These are phyloP conservation scores for Nicotiana knightiana DNA, from an alignment of 257 asterid genomes.

Conservation along the genomic window DNA sequence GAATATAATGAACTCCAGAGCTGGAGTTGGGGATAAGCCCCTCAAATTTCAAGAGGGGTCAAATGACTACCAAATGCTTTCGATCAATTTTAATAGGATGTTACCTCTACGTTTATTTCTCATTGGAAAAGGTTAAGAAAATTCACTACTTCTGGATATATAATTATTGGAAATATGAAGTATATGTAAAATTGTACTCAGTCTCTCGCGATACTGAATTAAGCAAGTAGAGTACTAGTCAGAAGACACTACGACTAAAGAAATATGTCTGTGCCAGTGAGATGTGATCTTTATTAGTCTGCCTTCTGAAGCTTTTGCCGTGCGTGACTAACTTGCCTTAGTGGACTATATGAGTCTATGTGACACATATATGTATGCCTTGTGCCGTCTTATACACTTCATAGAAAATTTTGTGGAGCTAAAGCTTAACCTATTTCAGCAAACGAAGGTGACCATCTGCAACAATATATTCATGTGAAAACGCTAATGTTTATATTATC, in stretches of 20 bases:
- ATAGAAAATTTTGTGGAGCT: neutral
- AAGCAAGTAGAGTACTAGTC: neutral
- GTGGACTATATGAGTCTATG: neutral
- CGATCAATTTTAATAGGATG: neutral
- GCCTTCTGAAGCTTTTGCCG: neutral
- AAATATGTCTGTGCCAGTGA: neutral
- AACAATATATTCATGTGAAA: no score
- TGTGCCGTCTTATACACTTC: no score
- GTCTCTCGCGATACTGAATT: neutral
- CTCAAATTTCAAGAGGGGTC: neutral
- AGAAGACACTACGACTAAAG: neutral
- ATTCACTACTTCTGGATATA: neutral
- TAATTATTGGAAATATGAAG: neutral
- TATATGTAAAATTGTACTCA: neutral
- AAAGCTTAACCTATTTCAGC: neutral
- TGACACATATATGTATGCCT: no score
- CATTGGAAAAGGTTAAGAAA: neutral
- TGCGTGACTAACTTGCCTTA: neutral
- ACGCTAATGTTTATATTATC: no score
- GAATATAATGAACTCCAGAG: neutral
- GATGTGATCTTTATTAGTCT: neutral
- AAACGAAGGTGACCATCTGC: no score
- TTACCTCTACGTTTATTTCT: neutral
- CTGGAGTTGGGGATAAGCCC: neutral
- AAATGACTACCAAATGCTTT: neutral